A percentile compares a stretch with the other conserved stretches of the same genome.
Conservation (phyloP, 1,284 basidiomycete genomes). For the Cryptococcus sp. region DNA sequence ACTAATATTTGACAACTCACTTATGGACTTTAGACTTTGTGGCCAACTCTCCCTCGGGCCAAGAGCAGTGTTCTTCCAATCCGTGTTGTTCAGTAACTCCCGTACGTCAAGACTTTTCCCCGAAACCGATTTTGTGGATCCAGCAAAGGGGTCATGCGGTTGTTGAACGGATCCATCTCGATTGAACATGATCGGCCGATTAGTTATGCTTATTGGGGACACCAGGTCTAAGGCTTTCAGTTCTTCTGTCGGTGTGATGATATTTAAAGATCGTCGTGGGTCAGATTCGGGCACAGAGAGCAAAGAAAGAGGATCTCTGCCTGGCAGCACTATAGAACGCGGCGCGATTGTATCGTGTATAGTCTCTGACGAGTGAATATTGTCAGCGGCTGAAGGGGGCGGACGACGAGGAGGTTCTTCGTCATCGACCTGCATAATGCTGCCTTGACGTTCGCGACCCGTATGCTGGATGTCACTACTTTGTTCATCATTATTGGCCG, state of each 20-base stretch:
- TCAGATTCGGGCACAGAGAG: background rate
- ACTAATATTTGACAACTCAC: conserved; percentile 18
- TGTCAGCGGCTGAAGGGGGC: background rate
- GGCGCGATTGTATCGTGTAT: too few relatives aligned
- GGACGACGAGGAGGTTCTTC: too few relatives aligned
- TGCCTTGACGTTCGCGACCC: too few relatives aligned
- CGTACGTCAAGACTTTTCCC: conserved; percentile 27
- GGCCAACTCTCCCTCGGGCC: conserved; percentile 43
- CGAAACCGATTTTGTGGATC: background rate
- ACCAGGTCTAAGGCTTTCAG: conserved; percentile 14
- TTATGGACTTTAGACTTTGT: conserved; percentile 37
- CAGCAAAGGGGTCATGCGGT: conserved; percentile 2
- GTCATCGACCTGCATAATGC: too few relatives aligned
- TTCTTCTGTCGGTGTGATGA: conserved; percentile 23
- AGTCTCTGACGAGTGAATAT: too few relatives aligned
- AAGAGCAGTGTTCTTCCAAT: conserved; percentile 47
- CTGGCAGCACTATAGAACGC: background rate
- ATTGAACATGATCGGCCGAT: conserved; percentile 29
- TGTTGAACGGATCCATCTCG: conserved; percentile 27
- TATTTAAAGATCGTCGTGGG: background rate
- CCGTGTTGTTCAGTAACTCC: conserved; percentile 34
- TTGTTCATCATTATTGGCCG: too few relatives aligned
- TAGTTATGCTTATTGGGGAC: conserved; percentile 1
- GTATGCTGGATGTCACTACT: too few relatives aligned
- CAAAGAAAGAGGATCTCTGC: background rate